A percentile compares a stretch with the other conserved stretches of the same genome.
These are phyloP conservation scores for Scleromitrula shiraiana DNA, from an alignment of 2,329 filamentous ascomycete genomes.

Conservation along the genomic window DNA sequence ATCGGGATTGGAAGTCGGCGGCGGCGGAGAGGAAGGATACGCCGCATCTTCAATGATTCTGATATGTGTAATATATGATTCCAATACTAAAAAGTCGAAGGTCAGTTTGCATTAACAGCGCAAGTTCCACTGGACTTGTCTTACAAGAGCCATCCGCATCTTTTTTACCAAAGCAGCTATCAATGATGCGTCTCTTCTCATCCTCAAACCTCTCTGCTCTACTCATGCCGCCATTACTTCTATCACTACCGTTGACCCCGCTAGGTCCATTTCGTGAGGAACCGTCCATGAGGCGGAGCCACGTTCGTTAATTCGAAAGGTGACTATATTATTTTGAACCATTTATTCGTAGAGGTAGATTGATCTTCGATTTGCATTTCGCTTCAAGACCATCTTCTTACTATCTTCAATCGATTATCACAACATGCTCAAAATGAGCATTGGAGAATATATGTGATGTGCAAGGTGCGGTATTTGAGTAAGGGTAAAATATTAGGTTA, in stretches of 20 bases:
- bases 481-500: constrained; percentile 4
- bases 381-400: constrained; percentile 2
- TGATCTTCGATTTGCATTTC: neutral
- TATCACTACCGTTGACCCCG: constrained; percentile 25
- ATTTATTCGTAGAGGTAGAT: constrained; percentile 3
- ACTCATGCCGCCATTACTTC: constrained; percentile 23
- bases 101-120: constrained; percentile 18
- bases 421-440: neutral
- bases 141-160: constrained; percentile 79
- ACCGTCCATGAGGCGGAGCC: constrained; percentile 30
- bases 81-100: constrained; percentile 48
- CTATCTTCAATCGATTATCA: neutral
- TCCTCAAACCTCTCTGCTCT: constrained; percentile 86
- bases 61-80: constrained; percentile 98
- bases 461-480: no score
- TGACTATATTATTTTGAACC: constrained; percentile 5
- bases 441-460: neutral
- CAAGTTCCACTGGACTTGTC: constrained; percentile 6
- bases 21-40: constrained; percentile 76
- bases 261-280: constrained; percentile 28
- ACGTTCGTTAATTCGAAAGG: constrained; percentile 18
- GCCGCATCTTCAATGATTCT: constrained; percentile 79
- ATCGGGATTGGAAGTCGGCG: constrained; percentile 63
- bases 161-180: constrained; percentile 87
- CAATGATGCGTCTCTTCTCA: constrained; percentile 88